Conservation (phyloP, 2,329 filamentous ascomycete species). For the Verticillium albo-atrum region DNA sequence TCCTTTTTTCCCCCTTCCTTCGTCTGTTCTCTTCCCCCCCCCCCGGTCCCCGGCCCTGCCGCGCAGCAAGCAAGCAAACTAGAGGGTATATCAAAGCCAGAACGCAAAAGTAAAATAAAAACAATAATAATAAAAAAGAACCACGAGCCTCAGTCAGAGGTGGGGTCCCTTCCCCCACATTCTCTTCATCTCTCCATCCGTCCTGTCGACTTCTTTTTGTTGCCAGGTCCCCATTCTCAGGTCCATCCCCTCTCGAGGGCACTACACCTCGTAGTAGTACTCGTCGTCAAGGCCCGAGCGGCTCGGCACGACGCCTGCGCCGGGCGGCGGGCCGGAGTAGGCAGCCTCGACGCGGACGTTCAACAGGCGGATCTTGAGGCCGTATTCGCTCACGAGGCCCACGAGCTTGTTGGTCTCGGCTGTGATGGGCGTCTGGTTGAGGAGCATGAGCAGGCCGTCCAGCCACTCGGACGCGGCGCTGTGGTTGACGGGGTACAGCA, state of each 20-base stretch:
- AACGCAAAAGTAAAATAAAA: not conserved
- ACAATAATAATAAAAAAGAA: not conserved
- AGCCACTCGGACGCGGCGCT: conserved; percentile 93
- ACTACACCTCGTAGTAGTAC: conserved; percentile 80
- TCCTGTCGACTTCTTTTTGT: not conserved
- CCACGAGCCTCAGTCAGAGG: not conserved
- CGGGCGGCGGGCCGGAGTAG: conserved; percentile 62
- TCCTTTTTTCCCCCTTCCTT: not conserved
- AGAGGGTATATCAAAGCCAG: conserved; percentile 1
- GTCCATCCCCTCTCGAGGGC: no score
- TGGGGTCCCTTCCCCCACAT: no score
- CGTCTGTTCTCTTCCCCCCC: not conserved
- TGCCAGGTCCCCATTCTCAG: no score
- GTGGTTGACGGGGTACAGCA: conserved; percentile 76
- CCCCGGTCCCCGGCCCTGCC: not conserved
- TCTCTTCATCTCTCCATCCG: not conserved
- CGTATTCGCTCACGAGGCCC: conserved; percentile 80
- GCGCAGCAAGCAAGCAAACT: not conserved
- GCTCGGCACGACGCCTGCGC: conserved; percentile 71
- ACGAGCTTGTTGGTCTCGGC: conserved; percentile 90
- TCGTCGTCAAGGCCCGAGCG: conserved; percentile 85
- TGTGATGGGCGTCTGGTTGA: conserved; percentile 96
- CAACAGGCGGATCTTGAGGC: conserved; percentile 84
- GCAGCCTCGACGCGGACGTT: conserved; percentile 83
- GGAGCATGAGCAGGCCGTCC: conserved; percentile 88